Evolutionary conservation across 352 stramenopile species (phyloP).

Genomic region (Globisporangium perplexum): DNA sequence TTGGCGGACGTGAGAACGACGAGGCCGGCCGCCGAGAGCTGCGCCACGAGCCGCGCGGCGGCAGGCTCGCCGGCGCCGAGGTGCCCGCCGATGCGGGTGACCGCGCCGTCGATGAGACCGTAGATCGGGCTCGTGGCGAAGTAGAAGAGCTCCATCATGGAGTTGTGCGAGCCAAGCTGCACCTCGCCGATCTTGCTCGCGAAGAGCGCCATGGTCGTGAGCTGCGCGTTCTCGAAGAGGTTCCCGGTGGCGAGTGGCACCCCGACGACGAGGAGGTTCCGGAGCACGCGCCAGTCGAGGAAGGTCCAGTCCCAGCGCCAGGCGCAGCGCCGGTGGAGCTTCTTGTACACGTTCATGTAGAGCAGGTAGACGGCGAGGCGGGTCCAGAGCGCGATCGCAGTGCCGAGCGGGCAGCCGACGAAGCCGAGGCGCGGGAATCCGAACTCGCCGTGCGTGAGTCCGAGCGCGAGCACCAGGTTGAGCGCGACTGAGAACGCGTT

Average conservation of each 20-base stretch:
- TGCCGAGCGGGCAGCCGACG: constrained; percentile 71
- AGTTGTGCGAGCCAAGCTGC: constrained; percentile 72
- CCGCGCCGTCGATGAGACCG: constrained; percentile 50
- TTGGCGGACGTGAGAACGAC: constrained; percentile 38
- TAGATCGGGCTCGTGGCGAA: constrained; percentile 76
- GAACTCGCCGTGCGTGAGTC: constrained; percentile 61
- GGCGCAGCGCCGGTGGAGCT: constrained; percentile 41
- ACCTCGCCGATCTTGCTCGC: constrained; percentile 61
- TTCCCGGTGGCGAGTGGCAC: constrained; percentile 50
- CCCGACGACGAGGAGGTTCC: constrained; percentile 40
- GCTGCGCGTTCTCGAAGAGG: constrained; percentile 77
- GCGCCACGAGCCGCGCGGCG: constrained; percentile 40
- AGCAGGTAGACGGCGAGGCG: constrained; percentile 45
- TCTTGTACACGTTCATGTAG: constrained; percentile 68
- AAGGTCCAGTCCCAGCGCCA: constrained; percentile 55
- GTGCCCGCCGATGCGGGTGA: constrained; percentile 60
- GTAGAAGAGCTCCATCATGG: constrained; percentile 86
- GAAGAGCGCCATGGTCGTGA: constrained; percentile 76
- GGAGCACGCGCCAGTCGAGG: constrained; percentile 32
- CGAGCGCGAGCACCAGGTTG: constrained; percentile 53
- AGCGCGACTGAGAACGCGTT: constrained; percentile 54
- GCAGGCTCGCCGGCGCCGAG: constrained; percentile 40
- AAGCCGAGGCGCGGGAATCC: constrained; percentile 61
- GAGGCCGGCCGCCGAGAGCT: constrained; percentile 48
- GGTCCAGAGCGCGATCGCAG: constrained; percentile 39